phyloP scores from a whole-genome alignment of 768 basidiomycete species.

The Kwoniella europaea region DNA sequence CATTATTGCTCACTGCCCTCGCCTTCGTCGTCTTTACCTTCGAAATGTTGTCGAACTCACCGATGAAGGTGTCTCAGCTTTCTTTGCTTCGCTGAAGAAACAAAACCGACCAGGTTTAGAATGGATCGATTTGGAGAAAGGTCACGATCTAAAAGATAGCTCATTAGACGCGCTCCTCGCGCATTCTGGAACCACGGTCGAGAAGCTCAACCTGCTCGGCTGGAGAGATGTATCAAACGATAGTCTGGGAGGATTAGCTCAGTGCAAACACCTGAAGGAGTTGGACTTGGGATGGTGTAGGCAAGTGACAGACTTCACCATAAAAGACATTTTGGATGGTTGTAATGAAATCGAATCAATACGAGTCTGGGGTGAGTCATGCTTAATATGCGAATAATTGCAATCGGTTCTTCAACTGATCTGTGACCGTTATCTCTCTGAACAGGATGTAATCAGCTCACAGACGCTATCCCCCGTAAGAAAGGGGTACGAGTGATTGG shows the following conservation, averaged over 20 bases:
- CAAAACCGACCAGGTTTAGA: constrained; percentile 42
- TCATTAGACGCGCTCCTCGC: constrained; percentile 70
- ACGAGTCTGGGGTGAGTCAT: constrained; percentile 61
- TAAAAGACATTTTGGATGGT: constrained; percentile 69
- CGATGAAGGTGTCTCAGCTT: constrained; percentile 69
- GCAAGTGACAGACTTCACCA: constrained; percentile 76
- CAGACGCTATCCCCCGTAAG: constrained; percentile 55
- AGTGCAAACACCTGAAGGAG: constrained; percentile 62
- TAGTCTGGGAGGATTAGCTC: constrained; percentile 59
- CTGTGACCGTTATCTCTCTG: neutral
- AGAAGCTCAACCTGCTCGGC: constrained; percentile 74
- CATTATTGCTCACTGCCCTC: constrained; percentile 64
- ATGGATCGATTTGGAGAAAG: constrained; percentile 69
- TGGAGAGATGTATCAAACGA: constrained; percentile 70
- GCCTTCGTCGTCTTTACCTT: constrained; percentile 66
- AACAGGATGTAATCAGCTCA: constrained; percentile 55
- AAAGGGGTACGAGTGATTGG: constrained; percentile 55
- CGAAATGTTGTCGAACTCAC: constrained; percentile 68
- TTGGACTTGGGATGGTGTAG: constrained; percentile 88
- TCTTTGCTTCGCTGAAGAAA: constrained; percentile 69
- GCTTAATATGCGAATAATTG: no score
- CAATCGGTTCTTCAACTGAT: neutral
- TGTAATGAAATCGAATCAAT: constrained; percentile 61
- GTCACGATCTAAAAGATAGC: constrained; percentile 63
- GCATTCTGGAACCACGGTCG: constrained; percentile 70